phyloP scores from a whole-genome alignment of 2,329 filamentous ascomycete genomes.

The Colletotrichum abscissum region DNA sequence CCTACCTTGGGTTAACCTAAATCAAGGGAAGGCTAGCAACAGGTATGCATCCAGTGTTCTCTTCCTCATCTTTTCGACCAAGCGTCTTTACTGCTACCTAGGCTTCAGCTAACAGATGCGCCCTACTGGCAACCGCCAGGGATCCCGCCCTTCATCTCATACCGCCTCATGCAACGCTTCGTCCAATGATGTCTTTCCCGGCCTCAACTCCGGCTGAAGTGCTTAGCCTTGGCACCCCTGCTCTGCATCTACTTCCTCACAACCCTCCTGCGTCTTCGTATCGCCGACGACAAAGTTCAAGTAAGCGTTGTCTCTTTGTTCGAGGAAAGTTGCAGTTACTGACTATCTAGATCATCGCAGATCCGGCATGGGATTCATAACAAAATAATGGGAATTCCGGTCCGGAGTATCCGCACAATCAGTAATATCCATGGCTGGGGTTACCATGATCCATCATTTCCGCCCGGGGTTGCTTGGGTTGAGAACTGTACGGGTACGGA shows the following conservation, averaged over 20 bases:
- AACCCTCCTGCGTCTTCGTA: neutral
- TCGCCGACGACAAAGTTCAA: neutral
- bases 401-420: neutral
- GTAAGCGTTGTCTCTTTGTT: neutral
- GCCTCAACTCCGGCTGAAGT: neutral
- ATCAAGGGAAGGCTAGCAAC: neutral
- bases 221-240: neutral
- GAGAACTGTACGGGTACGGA: neutral
- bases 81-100: neutral
- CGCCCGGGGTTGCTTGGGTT: neutral
- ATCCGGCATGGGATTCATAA: neutral
- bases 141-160: neutral
- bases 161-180: neutral
- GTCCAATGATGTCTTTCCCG: neutral
- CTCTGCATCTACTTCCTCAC: neutral
- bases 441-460: neutral
- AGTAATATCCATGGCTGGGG: neutral
- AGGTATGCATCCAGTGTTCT: neutral
- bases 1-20: neutral
- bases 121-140: neutral
- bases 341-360: neutral
- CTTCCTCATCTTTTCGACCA: neutral
- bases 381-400: too few species aligned
- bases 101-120: neutral
- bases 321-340: neutral